Evolutionary conservation across 1,139 yeast genomes (phyloP).

Genomic region (Saccharomycopsis hybrid): DNA sequence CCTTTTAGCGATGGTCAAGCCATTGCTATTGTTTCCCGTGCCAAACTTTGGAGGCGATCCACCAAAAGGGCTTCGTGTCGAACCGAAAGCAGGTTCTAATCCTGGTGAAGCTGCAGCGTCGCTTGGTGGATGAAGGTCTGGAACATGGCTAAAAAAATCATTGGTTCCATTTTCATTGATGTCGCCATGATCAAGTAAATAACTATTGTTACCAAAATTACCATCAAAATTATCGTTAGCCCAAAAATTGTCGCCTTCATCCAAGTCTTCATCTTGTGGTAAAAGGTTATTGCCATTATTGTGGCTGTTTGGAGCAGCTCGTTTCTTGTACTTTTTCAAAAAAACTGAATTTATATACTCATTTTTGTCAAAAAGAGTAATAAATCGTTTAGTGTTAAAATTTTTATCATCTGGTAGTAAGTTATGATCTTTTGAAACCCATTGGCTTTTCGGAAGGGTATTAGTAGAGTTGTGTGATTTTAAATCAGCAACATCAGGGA

Average conservation of each 20-base stretch:
- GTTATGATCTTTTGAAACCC: conserved; percentile 24
- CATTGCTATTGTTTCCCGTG: conserved; percentile 14
- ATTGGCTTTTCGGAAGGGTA: conserved; percentile 28
- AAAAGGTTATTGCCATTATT: background rate
- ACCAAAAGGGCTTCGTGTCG: conserved; percentile 2
- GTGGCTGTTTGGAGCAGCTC: background rate
- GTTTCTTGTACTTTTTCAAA: background rate
- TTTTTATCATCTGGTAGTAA: conserved; percentile 45
- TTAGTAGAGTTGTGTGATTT: background rate
- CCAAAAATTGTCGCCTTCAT: conserved; percentile 51
- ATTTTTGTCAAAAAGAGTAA: conserved; percentile 42
- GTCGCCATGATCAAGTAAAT: conserved; percentile 33
- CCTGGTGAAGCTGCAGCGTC: background rate
- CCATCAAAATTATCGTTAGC: conserved; percentile 47
- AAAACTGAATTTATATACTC: conserved; percentile 23
- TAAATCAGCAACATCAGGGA: background rate
- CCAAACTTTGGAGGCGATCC: conserved; percentile 1
- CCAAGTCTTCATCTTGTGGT: conserved; percentile 20
- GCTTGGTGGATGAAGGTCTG: background rate
- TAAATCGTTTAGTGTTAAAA: conserved; percentile 43
- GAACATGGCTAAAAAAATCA: conserved; percentile 8
- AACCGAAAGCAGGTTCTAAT: too few species aligned
- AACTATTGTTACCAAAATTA: conserved; percentile 35
- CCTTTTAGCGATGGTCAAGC: conserved; percentile 61
- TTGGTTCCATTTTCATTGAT: conserved; percentile 23